Conservation (phyloP, 2,329 filamentous ascomycete genomes). For the Fusarium anguioides region DNA sequence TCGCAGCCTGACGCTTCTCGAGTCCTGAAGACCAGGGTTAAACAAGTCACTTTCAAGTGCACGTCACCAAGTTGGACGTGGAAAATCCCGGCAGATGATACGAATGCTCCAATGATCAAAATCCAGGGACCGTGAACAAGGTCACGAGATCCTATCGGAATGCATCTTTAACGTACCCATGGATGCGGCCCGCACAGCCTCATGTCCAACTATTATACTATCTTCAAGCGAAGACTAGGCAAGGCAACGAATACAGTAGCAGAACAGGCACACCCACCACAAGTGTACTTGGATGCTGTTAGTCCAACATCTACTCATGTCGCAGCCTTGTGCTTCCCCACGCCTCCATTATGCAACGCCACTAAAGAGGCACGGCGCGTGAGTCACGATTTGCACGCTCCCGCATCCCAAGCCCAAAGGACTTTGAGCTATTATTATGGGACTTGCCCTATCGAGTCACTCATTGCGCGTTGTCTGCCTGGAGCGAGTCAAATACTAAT, state of each 20-base stretch:
- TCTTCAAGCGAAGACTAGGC: conserved; percentile 34
- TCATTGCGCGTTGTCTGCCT: conserved; percentile 35
- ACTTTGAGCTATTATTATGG: conserved; percentile 24
- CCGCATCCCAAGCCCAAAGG: conserved; percentile 25
- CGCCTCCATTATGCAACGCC: conserved; percentile 39
- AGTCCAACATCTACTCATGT: conserved; percentile 32
- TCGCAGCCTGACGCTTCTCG: conserved; percentile 30
- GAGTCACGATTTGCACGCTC: conserved; percentile 39
- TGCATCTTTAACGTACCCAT: conserved; percentile 12
- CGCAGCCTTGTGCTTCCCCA: conserved; percentile 43
- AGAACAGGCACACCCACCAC: background rate
- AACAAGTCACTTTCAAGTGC: conserved; percentile 30
- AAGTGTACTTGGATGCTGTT: conserved; percentile 24
- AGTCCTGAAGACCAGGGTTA: conserved; percentile 18
- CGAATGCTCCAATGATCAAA: conserved; percentile 15
- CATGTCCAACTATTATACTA: conserved; percentile 11
- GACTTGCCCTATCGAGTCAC: conserved; percentile 40
- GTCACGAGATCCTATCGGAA: conserved; percentile 34
- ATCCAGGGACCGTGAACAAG: conserved; percentile 35
- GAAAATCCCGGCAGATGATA: conserved; percentile 31
- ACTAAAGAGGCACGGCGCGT: conserved; percentile 35
- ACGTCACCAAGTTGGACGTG: conserved; percentile 36
- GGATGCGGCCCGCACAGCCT: conserved; percentile 30
- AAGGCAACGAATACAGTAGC: conserved; percentile 5
- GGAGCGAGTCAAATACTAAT: conserved; percentile 43